Evolutionary conservation across 495 filamentous ascomycete species (phyloP).

Genomic region (Aspergillus steynii): DNA sequence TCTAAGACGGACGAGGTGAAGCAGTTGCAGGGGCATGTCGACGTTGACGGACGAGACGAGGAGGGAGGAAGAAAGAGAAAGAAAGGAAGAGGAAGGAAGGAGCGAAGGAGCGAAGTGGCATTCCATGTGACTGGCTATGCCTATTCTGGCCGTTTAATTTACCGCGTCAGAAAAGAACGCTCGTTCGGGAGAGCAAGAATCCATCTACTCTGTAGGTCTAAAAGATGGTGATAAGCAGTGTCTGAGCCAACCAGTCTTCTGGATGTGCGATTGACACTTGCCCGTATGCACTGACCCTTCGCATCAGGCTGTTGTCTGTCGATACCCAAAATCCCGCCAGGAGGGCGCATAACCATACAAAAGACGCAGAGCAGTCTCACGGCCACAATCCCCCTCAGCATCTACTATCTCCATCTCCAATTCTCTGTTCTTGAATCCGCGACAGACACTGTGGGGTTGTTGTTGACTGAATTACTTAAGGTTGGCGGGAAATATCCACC

Average conservation of each 20-base stretch:
- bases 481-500: conserved; percentile 5
- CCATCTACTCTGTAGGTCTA: neutral
- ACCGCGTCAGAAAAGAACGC: too few relatives aligned
- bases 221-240: too few relatives aligned
- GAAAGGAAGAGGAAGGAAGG: neutral
- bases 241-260: too few relatives aligned
- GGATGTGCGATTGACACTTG: neutral
- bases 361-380: too few relatives aligned
- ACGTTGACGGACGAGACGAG: too few relatives aligned
- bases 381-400: too few relatives aligned
- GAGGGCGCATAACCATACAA: neutral
- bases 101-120: neutral
- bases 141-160: conserved; percentile 1
- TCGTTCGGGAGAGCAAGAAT: too few relatives aligned
- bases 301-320: neutral
- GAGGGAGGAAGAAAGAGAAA: neutral
- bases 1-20: too few relatives aligned
- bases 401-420: neutral
- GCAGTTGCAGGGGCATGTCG: too few relatives aligned
- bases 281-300: neutral
- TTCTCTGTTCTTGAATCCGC: neutral
- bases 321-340: neutral
- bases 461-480: conserved; percentile 2
- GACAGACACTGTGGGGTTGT: neutral
- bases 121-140: conserved; percentile 7